Base-by-base conservation (phyloP, 2,329 filamentous ascomycete genomes). In the Nakataea oryzae region DNA sequence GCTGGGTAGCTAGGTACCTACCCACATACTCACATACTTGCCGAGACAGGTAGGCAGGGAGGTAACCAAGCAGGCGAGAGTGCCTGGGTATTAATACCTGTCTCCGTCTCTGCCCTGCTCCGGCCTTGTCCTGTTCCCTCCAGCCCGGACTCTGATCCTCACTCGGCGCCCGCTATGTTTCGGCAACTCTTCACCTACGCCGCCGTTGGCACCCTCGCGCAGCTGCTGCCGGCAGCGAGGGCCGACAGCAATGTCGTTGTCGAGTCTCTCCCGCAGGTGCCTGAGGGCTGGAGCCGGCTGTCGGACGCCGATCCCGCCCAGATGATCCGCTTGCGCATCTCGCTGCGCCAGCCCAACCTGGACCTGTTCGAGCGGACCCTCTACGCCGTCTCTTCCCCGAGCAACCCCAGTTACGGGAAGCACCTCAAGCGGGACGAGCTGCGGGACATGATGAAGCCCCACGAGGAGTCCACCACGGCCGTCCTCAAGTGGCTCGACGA, bases 401-500 rank as follows among this genome's bases (percentile, higher is more conserved):
- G 74, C 8, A 71, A 76, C 63, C 65, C 73, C 3, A 70, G 72
- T 21, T 83, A 83, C 65, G 81, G 81, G 29, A 69, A 79, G 62
- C 80, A 82, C 68, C 74, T 80, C 64, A 63, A 62, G 54, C 75
- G 78, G 9, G 73, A 79, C 12, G 77, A 81, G 64, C 77, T 83
- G 62, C 76, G 78, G 61, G 72, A 74, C 12, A 75, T 84, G 65
- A 74, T 84, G 28, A 73, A 73, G 6, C 81, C 81, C 0, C 73
- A 69, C 17, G 66, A 69, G 11, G 69, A 72, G 3, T 74, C 79
- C 0, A 69, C 75, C 1, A 68, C 73, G 7, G 69, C 75, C 0
- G 74, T 83, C 17, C 71, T 74, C 11, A 63, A 68, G 57, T 84
- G 81, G 81, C 73, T 84, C 6, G 66, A 69, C 6, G 69, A 71